These are phyloP conservation scores for Aspergillus candidus DNA, from an alignment of 2,329 filamentous ascomycete genomes.

Conservation along the genomic window DNA sequence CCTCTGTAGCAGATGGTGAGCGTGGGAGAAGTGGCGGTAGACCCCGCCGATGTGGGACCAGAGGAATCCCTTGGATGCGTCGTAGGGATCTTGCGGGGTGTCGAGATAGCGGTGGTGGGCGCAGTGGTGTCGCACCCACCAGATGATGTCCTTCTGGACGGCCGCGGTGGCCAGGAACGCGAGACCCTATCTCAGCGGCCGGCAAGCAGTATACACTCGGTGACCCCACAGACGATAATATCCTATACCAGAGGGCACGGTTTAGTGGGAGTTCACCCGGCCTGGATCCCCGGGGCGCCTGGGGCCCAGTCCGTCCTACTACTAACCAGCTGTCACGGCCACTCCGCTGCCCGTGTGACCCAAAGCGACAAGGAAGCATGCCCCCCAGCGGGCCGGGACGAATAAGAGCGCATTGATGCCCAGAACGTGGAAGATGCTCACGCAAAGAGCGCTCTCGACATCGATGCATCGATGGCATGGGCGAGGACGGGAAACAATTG, in stretches of 20 bases:
- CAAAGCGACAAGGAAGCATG: too few species aligned
- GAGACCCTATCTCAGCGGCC: slow-evolving; percentile 74
- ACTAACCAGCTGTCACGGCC: too few species aligned
- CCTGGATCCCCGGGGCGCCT: too few species aligned
- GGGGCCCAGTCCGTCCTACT: too few species aligned
- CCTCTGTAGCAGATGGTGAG: slow-evolving; percentile 80
- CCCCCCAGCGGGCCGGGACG: too few species aligned
- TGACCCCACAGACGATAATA: slow-evolving; percentile 85
- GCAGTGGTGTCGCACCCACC: slow-evolving; percentile 83
- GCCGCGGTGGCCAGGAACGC: slow-evolving; percentile 75
- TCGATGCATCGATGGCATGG: too few species aligned
- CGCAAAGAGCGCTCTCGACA: too few species aligned
- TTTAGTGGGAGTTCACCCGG: too few species aligned
- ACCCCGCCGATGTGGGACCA: slow-evolving; percentile 82
- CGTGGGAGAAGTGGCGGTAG: slow-evolving; percentile 83
- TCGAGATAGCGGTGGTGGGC: slow-evolving; percentile 89
- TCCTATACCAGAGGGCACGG: slow-evolving; percentile 36
- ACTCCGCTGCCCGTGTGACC: too few species aligned
- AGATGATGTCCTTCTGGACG: slow-evolving; percentile 78
- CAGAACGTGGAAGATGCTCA: too few species aligned
- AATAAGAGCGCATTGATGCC: too few species aligned
- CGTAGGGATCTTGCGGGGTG: slow-evolving; percentile 87
- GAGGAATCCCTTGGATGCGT: slow-evolving; percentile 77
- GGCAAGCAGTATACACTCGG: slow-evolving; percentile 69
- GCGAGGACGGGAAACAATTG: too few species aligned